Evolutionary conservation across 2,329 filamentous ascomycete genomes (phyloP).

Genomic region (Periconia sp.): DNA sequence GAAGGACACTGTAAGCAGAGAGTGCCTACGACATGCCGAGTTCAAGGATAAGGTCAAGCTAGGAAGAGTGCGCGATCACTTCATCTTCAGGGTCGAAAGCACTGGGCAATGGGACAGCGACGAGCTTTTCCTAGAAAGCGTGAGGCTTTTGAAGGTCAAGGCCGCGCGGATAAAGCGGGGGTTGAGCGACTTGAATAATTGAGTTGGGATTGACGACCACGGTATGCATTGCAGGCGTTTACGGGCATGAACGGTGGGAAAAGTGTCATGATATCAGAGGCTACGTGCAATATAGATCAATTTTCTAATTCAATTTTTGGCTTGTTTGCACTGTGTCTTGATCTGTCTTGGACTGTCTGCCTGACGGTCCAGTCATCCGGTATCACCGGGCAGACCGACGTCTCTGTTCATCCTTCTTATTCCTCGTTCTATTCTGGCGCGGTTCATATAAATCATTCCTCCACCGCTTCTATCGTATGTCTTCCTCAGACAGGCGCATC

Average conservation of each 20-base stretch:
- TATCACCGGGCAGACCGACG: no score
- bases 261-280: conserved; percentile 10
- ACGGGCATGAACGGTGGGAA: not conserved
- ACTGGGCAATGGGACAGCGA: conserved; percentile 95
- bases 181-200: conserved; percentile 56
- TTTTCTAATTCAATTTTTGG: not conserved
- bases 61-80: conserved; percentile 89
- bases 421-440: no score
- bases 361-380: no score
- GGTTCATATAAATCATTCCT: no score
- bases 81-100: conserved; percentile 96
- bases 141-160: conserved; percentile 86
- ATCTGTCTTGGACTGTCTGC: no score
- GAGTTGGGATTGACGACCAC: no score
- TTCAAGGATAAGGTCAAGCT: conserved; percentile 96
- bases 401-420: no score
- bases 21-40: conserved; percentile 88
- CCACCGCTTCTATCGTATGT: no score
- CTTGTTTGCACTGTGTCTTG: no score
- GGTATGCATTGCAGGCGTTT: conserved; percentile 22
- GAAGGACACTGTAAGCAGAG: conserved; percentile 93
- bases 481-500: no score
- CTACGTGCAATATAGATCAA: not conserved
- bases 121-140: conserved; percentile 87
- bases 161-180: conserved; percentile 75